Base-by-base conservation (phyloP, 1,284 basidiomycete species). In the Coniophora puteana region DNA sequence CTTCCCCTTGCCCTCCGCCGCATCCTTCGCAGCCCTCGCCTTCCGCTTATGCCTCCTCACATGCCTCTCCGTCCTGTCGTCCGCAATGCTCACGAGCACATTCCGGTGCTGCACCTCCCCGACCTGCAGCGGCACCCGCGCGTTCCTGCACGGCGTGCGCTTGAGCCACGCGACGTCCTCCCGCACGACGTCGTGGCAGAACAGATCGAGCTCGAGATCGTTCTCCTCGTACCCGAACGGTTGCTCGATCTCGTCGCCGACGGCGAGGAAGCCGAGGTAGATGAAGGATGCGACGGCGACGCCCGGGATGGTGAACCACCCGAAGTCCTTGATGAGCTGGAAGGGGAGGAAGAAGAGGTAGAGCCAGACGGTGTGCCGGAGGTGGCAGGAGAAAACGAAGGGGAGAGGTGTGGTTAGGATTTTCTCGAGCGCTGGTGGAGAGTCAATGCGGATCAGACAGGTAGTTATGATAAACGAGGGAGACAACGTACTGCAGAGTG, bases 361-460 rank as follows among this genome's bases (percentile, higher is more conserved):
- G 13, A 82, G 57, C 80, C 78, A 83, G 21, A 83, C 76, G 28
- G 78, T 81, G 55, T 80, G 47, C 11, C 33, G 18, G 21, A 60
- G 31, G 33, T 38, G 25, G 27, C 16, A 29, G 21, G 40, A n/a
- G n/a, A n/a, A n/a, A n/a, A n/a, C n/a, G 64, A 85, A 89, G 1
- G 86, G 87, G 34, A 90, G 87, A 1, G 86, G 86, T 0, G 84
- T 89, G 0, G 85, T 88, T 11, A 89, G 65, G 48, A 89, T 87
- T 31, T 86, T 69, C 55, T 90, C 86, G 4, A 89, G 67, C n/a
- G n/a, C n/a, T n/a, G n/a, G n/a, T n/a, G n/a, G 20, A 35, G 31
- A 20, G 23, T 14, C 21, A 28, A 17, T 5, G n/a, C 17, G 27
- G 36, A n/a, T n/a, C 23, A 27, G 6, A 3, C 8, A 36, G 40